Base-by-base conservation (phyloP, 1,139 yeast genomes). In the Suhomyces ambrosiae region DNA sequence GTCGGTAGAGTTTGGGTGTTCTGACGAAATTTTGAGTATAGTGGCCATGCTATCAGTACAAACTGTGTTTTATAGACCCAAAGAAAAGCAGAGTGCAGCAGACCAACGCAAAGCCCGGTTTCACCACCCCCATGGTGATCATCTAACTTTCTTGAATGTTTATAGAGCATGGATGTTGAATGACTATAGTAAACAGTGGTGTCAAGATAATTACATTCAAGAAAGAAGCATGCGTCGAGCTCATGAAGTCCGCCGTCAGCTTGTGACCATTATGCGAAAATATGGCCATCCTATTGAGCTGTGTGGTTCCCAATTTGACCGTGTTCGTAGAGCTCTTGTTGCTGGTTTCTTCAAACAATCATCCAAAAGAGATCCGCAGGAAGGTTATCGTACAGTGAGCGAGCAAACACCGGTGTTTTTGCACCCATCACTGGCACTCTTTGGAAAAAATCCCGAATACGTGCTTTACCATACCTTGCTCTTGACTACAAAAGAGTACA, bases 1-100 rank as follows among this genome's bases (percentile, higher is more conserved):
- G 16, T 85, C 96, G 0, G 82, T 82, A 5, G 85, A 84, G 16
- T 77, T 76, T 46, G 77, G 74, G 12, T 92, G 98, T 48, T 74
- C 94, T 0, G 90, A 86, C 35, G 98, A 92, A 50, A 76, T 90
- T 34, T 65, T 88, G 25, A 83, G 86, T 0, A 86, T 94, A 16
- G 87, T 92, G 40, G 86, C 97, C 2, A 90, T 94, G 97, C 71
- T 90, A 5, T 83, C 95, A 1, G 92, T 89, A 4, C 97, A 87
- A 41, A 81, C 83, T 6, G 79, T 92, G 0, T 92, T 89, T 54
- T 83, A 80, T 56, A 68, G 97, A 36, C 97, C 97, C 0, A 80
- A 82, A 49, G 92, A 84, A 37, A 83, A 85, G 56, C 85, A 80
- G 52, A 76, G 73, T 30, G 46, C 54, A 14, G 97, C 97, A 0